These are phyloP conservation scores for Sporothrix luriei DNA, from an alignment of 2,329 filamentous ascomycete genomes.

Conservation along the genomic window DNA sequence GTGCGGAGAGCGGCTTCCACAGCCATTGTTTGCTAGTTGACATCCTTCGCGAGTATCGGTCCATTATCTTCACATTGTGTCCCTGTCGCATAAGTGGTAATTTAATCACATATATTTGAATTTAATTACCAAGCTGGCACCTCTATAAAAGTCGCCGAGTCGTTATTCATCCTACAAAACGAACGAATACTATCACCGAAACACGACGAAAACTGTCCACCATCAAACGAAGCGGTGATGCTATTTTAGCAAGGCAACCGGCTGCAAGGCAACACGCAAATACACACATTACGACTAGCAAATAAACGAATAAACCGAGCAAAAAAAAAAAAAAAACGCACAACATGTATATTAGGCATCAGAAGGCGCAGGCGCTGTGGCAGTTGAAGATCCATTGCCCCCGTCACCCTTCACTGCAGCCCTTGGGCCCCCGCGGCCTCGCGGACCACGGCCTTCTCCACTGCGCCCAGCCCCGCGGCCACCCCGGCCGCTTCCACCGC, in stretches of 20 bases:
- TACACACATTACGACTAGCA: not conserved
- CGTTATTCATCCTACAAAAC: no score
- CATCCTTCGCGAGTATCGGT: no score
- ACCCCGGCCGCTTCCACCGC: constrained; percentile 60
- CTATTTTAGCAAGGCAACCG: not conserved
- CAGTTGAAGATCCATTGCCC: constrained; percentile 57
- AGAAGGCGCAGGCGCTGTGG: constrained; percentile 54
- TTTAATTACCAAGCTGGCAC: no score
- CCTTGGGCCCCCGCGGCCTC: constrained; percentile 56
- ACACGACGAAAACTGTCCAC: not conserved
- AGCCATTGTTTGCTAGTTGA: no score
- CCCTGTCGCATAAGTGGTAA: no score
- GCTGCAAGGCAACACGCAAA: no score
- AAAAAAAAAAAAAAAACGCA: not conserved
- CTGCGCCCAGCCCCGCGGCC: constrained; percentile 54
- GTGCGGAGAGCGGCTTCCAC: no score
- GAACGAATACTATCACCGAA: no score
- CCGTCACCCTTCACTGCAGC: constrained; percentile 56
- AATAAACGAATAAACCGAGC: not conserved
- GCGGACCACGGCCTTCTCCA: constrained; percentile 59
- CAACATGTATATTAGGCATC: constrained; percentile 31
- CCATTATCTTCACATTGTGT: no score
- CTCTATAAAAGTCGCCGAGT: no score
- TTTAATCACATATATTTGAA: no score
- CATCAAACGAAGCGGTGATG: not conserved